These are phyloP conservation scores for Funneliformis caledonium DNA, from an alignment of 371 early-diverging fungal genomes.

Conservation along the genomic window DNA sequence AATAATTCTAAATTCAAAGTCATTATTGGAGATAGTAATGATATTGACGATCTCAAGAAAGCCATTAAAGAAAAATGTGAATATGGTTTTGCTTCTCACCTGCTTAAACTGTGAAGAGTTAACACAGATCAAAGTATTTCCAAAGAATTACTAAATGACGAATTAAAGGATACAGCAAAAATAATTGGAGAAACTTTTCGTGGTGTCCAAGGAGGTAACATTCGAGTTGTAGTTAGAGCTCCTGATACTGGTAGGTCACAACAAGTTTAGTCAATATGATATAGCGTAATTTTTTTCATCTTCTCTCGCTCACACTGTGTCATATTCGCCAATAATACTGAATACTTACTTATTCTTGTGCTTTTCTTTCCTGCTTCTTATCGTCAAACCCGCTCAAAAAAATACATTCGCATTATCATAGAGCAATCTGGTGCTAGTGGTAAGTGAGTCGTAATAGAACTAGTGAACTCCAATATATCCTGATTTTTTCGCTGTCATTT, in stretches of 20 bases:
- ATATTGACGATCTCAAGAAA: constrained; percentile 2
- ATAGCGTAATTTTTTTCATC: not conserved
- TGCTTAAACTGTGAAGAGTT: constrained; percentile 11
- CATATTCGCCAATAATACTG: too few species aligned
- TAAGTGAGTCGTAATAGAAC: too few species aligned
- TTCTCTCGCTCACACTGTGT: constrained; percentile 14
- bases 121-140: constrained; percentile 6
- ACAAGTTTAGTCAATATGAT: not conserved
- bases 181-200: too few species aligned
- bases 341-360: too few species aligned
- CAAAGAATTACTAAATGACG: constrained; percentile 7
- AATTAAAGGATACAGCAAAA: not conserved
- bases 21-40: not conserved
- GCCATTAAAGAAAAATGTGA: not conserved
- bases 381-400: too few species aligned
- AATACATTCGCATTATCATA: too few species aligned
- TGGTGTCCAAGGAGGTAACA: too few species aligned
- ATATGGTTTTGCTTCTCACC: not conserved
- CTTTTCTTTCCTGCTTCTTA: too few species aligned
- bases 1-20: constrained; percentile 22
- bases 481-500: not conserved
- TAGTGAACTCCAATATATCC: too few species aligned
- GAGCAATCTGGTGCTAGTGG: too few species aligned
- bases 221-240: too few species aligned
- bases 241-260: constrained; percentile 1